Base-by-base conservation (phyloP, 495 filamentous ascomycete genomes). In the Rostrohypoxylon terebratum region DNA sequence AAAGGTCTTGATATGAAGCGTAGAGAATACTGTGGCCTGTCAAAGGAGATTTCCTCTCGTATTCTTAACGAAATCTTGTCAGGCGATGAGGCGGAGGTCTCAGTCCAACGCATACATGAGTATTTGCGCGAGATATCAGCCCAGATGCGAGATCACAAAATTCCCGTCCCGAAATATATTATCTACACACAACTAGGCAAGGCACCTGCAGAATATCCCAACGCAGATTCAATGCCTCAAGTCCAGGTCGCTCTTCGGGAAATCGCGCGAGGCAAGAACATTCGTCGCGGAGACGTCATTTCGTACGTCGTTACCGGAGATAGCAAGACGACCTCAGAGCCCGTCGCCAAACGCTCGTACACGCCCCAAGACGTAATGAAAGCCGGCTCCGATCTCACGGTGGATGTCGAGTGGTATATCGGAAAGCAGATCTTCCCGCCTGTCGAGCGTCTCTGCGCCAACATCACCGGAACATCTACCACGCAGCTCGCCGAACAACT, bases 101-200 rank as follows among this genome's bases (percentile, higher is more conserved):
- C 96, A 5, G 90, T 99, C 62, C 89, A 91, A 78, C 92, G 92
- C 67, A 91, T 98, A 60, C 96, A 99, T 78, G 93, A 97, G 47
- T 93, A 98, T 77, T 88, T 99, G 59, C 90, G 93, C 23, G 90
- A 94, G 40, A 88, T 97, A 3, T 84, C 93, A 3, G 82, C 81
- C 71, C 92, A 93, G 80, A 96, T 99, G 93, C 90, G 93, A 65
- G 90, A 90, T 53, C 88, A 87, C 65, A 77, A 83, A 9, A 84
- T 98, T 65, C 91, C 92, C 0, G 80, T 87, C 14, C 87, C 89
- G 53, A 97, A 98, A 85, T 98, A 98, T 81, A 95, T 94, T 70
- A 98, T 99, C 78, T 96, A 92, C 80, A 98, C 96, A 14, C 96
- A 97, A 86, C 91, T 99, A 60, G 96, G 95, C 72, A 99, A 99